Percentiles rank a stretch among this genome's conserved stretches.
These are phyloP conservation scores for Globisporangium barbulae DNA, from an alignment of 352 stramenopile species.

Conservation along the genomic window DNA sequence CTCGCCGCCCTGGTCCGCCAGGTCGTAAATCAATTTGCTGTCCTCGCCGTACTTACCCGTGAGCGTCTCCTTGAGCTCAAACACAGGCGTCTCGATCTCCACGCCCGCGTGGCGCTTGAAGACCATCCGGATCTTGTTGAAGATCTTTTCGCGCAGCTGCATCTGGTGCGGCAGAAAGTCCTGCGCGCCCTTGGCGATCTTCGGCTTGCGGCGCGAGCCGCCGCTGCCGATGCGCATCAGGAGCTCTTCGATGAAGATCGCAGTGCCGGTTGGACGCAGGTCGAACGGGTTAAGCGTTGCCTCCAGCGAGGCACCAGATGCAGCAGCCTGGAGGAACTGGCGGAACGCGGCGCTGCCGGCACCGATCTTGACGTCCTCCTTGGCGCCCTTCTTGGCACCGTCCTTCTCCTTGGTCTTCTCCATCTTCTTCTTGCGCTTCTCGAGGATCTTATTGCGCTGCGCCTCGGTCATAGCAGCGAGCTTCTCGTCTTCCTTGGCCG, in stretches of 20 bases:
- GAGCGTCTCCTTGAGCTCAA: conserved; percentile 98
- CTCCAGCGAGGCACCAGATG: conserved; percentile 14
- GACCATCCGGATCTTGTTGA: conserved; percentile 96
- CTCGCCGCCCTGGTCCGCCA: conserved; percentile 97
- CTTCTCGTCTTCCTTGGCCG: conserved; percentile 82
- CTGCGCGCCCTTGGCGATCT: conserved; percentile 91
- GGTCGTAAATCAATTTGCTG: conserved; percentile 99
- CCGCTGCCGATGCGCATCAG: conserved; percentile 64
- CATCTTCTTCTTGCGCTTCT: conserved; percentile 81
- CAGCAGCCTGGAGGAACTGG: conserved; percentile 29
- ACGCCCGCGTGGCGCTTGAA: conserved; percentile 98
- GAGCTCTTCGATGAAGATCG: conserved; percentile 60
- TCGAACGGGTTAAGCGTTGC: conserved; percentile 54
- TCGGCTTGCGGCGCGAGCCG: conserved; percentile 76
- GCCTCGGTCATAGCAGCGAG: conserved; percentile 72
- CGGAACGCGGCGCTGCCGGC: conserved; percentile 62
- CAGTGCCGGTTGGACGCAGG: conserved; percentile 36
- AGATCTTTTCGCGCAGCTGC: conserved; percentile 95
- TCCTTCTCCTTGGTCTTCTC: conserved; percentile 85
- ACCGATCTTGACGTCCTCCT: conserved; percentile 68
- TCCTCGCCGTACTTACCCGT: conserved; percentile 99
- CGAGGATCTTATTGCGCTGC: conserved; percentile 71
- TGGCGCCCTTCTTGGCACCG: conserved; percentile 54
- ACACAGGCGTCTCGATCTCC: conserved; percentile 98
- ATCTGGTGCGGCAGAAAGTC: conserved; percentile 97